Conservation (phyloP, 345 rosid species). For the Melaleuca quinquenervia region DNA sequence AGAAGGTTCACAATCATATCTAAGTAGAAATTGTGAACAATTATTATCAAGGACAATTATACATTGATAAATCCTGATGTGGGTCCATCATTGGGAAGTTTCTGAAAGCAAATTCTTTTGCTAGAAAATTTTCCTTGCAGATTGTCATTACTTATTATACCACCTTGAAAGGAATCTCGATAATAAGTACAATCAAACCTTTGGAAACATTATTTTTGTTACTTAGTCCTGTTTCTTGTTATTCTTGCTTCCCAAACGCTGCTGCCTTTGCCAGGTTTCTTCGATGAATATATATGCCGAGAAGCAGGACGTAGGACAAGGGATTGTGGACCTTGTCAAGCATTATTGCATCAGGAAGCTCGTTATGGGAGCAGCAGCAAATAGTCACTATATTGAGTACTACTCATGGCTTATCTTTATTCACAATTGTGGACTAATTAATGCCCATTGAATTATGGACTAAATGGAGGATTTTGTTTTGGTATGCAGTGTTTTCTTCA, state of each 20-base stretch:
- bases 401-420: neutral
- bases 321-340: slow-evolving; percentile 55
- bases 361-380: slow-evolving; percentile 78
- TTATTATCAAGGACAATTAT: neutral
- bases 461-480: neutral
- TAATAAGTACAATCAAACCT: neutral
- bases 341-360: slow-evolving; percentile 45
- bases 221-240: neutral
- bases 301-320: slow-evolving; percentile 39
- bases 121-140: neutral
- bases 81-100: neutral
- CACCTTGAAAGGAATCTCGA: neutral
- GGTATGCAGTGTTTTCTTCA: neutral
- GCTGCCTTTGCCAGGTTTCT: slow-evolving; percentile 22
- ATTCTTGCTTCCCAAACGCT: neutral
- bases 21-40: neutral
- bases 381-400: slow-evolving; percentile 38
- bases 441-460: neutral
- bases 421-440: neutral
- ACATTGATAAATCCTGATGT: neutral
- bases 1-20: neutral
- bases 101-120: neutral
- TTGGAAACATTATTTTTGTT: neutral
- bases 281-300: slow-evolving; percentile 29
- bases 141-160: neutral